Base-by-base conservation (phyloP, 1,139 yeast genomes). In the Debaryomycetaceae sp. region DNA sequence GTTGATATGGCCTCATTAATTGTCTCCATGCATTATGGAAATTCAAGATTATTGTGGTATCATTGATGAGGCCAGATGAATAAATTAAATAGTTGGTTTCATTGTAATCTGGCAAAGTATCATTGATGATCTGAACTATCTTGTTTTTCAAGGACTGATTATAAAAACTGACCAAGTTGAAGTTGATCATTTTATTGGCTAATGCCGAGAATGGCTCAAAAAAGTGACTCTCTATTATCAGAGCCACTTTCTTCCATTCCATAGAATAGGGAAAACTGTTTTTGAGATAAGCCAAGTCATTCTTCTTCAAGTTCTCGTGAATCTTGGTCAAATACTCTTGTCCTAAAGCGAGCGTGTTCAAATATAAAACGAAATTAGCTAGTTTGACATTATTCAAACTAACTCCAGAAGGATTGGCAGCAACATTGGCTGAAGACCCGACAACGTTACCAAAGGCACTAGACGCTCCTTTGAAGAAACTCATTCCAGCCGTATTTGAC, bases 11-110 rank as follows among this genome's bases (percentile, higher is more conserved):
- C 6, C 71, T 64, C 47, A 87, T 75, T 41, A 87, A 57, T 1
- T 71, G 58, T 40, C 76, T 77, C 96, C 97, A 90, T 24, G 78
- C 78, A 14, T 63, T 66, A 22, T 80, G 69, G 55, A 89, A 87
- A 38, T 66, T 71, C 31, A 74, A 63, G 6, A 69, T 57, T 6
- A 57, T 49, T 5, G 63, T 37, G 7, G 63, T 62, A 44, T 72
- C 77, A 49, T 66, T 64, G 38, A 69, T 55, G 11, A 49, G 47
- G 38, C 55, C 51, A 13, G 68, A 49, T 1, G 75, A 65, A 46
- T 66, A 61, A 9, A 72, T 55, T 7, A 70, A 49, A 49, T 67
- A 72, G 44, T 63, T 62, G 2, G 64, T 49, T 13, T 72, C 86
- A 43, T 72, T 76, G 0, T 74, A 62, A 34, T 80, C 84, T 24